These are phyloP conservation scores for Xylaria sp. DNA, from an alignment of 2,329 filamentous ascomycete species.

Conservation along the genomic window DNA sequence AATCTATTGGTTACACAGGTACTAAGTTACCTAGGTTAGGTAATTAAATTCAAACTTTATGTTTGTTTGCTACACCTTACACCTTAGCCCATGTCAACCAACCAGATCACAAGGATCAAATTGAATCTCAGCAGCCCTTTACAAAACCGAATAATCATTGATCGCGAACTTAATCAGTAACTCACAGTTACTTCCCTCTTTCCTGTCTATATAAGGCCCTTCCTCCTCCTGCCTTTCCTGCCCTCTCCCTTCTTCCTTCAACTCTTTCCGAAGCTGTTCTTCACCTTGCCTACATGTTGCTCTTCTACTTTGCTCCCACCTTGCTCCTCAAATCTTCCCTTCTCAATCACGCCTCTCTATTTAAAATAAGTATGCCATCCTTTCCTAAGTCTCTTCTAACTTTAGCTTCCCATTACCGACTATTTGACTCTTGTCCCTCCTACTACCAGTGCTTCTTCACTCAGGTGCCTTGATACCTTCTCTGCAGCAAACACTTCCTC, in stretches of 20 bases:
- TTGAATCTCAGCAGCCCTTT: background rate
- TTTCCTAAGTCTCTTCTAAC: background rate
- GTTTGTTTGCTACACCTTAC: background rate
- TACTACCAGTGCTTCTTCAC: background rate
- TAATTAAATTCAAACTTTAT: background rate
- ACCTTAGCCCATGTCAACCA: background rate
- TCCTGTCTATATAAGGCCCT: background rate
- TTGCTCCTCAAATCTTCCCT: too few species aligned
- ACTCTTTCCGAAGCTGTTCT: background rate
- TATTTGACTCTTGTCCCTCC: background rate
- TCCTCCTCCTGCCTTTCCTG: background rate
- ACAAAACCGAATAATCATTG: background rate
- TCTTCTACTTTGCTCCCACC: background rate
- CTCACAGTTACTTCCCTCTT: background rate
- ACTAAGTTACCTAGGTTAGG: too few species aligned
- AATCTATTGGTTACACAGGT: background rate
- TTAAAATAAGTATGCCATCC: background rate
- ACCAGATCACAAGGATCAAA: background rate
- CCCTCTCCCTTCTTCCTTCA: background rate
- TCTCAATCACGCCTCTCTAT: background rate
- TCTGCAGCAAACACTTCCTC: background rate
- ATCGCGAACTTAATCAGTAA: background rate
- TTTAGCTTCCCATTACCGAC: background rate
- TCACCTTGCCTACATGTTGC: background rate
- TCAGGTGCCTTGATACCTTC: background rate